phyloP scores from a whole-genome alignment of 1,284 basidiomycete genomes.

The Jaminaea rosea region DNA sequence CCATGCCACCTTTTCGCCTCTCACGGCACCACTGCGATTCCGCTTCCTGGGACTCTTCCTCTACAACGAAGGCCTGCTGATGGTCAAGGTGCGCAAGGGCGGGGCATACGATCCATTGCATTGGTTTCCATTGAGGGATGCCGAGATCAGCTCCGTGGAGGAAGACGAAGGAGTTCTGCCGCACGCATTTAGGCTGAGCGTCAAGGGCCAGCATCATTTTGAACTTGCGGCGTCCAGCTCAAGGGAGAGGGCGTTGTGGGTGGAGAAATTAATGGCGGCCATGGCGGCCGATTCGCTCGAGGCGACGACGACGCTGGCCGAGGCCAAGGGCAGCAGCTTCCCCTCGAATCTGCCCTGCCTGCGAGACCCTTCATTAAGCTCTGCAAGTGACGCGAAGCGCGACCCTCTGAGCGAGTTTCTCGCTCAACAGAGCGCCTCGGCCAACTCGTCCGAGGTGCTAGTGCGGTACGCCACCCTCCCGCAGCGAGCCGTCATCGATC shows the following conservation, averaged over 20 bases:
- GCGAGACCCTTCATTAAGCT: too few relatives aligned
- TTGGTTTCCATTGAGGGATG: slow-evolving; percentile 41
- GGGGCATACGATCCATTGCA: slow-evolving; percentile 33
- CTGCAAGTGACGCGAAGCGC: slow-evolving; percentile 6
- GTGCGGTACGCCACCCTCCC: slow-evolving; percentile 34
- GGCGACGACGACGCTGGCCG: not conserved
- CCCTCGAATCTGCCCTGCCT: slow-evolving; percentile 23
- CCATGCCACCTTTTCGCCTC: slow-evolving; percentile 25
- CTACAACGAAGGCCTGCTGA: slow-evolving; percentile 34
- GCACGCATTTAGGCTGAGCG: slow-evolving; percentile 32
- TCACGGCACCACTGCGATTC: slow-evolving; percentile 39
- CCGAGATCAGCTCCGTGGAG: not conserved
- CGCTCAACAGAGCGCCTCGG: slow-evolving; percentile 21
- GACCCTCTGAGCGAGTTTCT: slow-evolving; percentile 24
- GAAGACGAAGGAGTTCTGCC: slow-evolving; percentile 17
- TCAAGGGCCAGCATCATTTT: slow-evolving; percentile 37
- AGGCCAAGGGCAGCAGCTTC: too few relatives aligned
- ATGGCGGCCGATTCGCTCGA: slow-evolving; percentile 19
- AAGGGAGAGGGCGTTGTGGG: slow-evolving; percentile 37
- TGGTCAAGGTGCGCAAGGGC: slow-evolving; percentile 42
- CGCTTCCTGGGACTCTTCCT: slow-evolving; percentile 41
- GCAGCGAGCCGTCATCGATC: slow-evolving; percentile 32
- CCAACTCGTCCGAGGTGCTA: slow-evolving; percentile 17
- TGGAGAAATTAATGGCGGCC: slow-evolving; percentile 24
- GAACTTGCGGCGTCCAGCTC: slow-evolving; percentile 38